These are phyloP conservation scores for Alternaria arbusti DNA, from an alignment of 2,329 filamentous ascomycete genomes.

Conservation along the genomic window DNA sequence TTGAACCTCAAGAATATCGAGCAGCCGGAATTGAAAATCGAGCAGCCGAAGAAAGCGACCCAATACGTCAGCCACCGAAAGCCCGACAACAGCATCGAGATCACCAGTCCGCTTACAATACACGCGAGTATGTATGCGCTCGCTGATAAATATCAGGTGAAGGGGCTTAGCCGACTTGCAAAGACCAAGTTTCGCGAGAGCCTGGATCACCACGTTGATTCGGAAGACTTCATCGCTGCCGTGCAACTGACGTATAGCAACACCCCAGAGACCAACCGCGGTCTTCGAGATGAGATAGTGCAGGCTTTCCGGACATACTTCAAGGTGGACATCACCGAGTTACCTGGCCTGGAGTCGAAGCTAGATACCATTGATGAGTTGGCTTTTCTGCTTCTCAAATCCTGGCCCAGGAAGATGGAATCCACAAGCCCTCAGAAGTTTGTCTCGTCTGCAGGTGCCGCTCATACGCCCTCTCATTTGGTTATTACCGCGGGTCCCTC, in stretches of 20 bases:
- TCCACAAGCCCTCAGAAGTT: not conserved
- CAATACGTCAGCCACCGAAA: not conserved
- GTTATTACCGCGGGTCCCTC: not conserved
- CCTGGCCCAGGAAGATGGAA: slow-evolving; percentile 13
- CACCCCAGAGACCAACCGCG: slow-evolving; percentile 38
- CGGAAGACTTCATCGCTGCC: slow-evolving; percentile 35
- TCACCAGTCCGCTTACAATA: slow-evolving; percentile 37
- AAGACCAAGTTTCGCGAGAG: slow-evolving; percentile 18
- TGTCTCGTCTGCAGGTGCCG: not conserved
- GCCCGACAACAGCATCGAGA: slow-evolving; percentile 11
- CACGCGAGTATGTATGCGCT: slow-evolving; percentile 28
- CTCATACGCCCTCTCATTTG: not conserved
- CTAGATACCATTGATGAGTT: slow-evolving; percentile 19
- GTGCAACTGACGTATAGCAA: slow-evolving; percentile 30
- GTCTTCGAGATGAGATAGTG: slow-evolving; percentile 40
- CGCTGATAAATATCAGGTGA: slow-evolving; percentile 26
- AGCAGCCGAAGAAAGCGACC: not conserved
- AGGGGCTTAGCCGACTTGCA: slow-evolving; percentile 11
- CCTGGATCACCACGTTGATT: slow-evolving; percentile 22
- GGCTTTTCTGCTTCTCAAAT: slow-evolving; percentile 19
- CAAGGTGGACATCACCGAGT: slow-evolving; percentile 7
- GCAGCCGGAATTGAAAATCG: not conserved
- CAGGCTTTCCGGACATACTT: slow-evolving; percentile 25
- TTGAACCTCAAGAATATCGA: not conserved
- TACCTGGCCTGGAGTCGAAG: slow-evolving; percentile 14